Evolutionary conservation across 352 stramenopile species (phyloP).

Genomic region (Phytophthora pini): DNA sequence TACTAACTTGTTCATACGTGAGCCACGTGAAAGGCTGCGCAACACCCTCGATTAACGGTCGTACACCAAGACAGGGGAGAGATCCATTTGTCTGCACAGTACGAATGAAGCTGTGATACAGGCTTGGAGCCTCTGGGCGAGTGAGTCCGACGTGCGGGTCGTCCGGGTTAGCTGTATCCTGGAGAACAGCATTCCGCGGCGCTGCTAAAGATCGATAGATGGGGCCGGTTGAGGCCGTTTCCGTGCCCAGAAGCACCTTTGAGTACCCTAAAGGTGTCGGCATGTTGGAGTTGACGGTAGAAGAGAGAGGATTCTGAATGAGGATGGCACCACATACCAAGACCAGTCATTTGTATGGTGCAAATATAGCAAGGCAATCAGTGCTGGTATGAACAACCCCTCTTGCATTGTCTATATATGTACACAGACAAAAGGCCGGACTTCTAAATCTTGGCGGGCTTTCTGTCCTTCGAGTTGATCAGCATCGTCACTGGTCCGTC

Average conservation of each 20-base stretch:
- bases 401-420: conserved; percentile 24
- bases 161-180: conserved; percentile 39
- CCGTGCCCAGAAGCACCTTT: conserved; percentile 49
- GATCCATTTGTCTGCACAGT: conserved; percentile 34
- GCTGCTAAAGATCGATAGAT: conserved; percentile 52
- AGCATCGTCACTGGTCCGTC: conserved; percentile 85
- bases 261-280: conserved; percentile 53
- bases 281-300: conserved; percentile 19
- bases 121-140: conserved; percentile 40
- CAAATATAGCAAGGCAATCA: conserved; percentile 23
- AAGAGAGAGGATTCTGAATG: conserved; percentile 10
- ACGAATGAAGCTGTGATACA: conserved; percentile 58
- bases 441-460: conserved; percentile 52
- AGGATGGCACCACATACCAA: background rate
- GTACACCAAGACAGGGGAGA: conserved; percentile 49
- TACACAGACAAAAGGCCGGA: background rate
- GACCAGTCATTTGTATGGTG: background rate
- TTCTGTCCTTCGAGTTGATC: conserved; percentile 85
- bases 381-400: too few relatives aligned
- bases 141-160: conserved; percentile 55
- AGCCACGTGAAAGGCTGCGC: conserved; percentile 55
- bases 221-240: conserved; percentile 42
- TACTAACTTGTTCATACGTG: conserved; percentile 59
- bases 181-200: conserved; percentile 35
- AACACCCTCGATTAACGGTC: conserved; percentile 38